Base-by-base conservation (phyloP, 306 rosid species). In the Trichosanthes truncata region DNA sequence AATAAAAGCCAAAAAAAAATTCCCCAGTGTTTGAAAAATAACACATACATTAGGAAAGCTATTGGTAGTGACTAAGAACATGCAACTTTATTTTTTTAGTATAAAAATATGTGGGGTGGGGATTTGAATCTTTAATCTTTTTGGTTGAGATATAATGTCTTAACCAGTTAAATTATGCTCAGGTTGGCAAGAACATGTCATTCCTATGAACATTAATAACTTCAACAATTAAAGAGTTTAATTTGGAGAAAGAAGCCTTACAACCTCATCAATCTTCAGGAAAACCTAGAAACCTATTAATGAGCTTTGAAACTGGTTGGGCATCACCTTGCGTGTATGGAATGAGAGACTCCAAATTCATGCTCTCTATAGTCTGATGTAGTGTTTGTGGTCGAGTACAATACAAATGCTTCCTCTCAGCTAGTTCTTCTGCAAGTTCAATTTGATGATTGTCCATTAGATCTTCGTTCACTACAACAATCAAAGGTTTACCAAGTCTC, bases 391-490 rank as follows among this genome's bases (percentile, higher is more conserved):
- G 97, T 33, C 88, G 84, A 57, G 91, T 87, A 61, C 78, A 89
- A 80, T 84, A 92, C 79, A 92, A 43, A 86, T 94, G 95, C 80
- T 88, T 91, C 90, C 90, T 84, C 79, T 86, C 85, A 29, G 96
- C 97, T 46, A 91, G 93, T 83, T 91, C 96, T 83, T 89, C 96
- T 13, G 91, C 92, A 53, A 93, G 86, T 79, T 94, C 97, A 78
- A 87, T 89, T 87, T 94, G 98, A 85, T 94, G 98, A 84, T 91
- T 94, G 88, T 92, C 98, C 98, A 94, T 94, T 87, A 94, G 82
- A 81, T 89, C 97, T 85, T 94, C 93, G 69, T 92, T 94, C 48
- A 92, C 96, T 68, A 85, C 97, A 52, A 89, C 97, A 62, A 91
- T 85, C 82, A 91, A 87, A 11, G 93, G 93, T 87, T 88, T 91